Evolutionary conservation across 108 stramenopile genomes (phyloP), one percentile per base, ranked within the genome.

Genomic region (Thalassiosira profunda): DNA sequence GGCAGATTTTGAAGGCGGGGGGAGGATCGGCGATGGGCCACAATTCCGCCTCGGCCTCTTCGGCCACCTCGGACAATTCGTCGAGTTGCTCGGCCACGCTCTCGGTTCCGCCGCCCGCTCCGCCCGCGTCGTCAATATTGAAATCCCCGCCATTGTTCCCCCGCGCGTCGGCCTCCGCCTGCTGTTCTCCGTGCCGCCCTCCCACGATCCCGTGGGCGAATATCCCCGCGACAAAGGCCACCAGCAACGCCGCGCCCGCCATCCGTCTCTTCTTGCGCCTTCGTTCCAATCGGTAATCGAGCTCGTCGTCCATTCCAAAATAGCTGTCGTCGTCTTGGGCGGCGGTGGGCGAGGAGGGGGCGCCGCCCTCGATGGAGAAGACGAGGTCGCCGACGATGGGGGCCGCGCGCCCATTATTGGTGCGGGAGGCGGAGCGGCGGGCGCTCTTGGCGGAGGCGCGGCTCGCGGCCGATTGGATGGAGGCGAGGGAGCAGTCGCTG

Each of bases 11-110:
- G 20, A 53, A 53, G 23, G 0, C 5, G n/a, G 51, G 24, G n/a
- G n/a, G n/a, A n/a, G 51, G 51, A n/a, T 20, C 4, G n/a, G 51
- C 51, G 20, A 28, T 53, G n/a, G n/a, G 51, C 51, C 51, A 53
- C n/a, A 53, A 25, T 28, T 20, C 18, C 24, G n/a, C 51, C 20
- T 20, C 24, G 20, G 51, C 51, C 51, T 26, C 51, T 7, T 53
- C 20, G n/a, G 21, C 51, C 20, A 56, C 18, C 9, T 56, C 54
- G 29, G 24, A 14, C 14, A 40, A 11, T 40, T 40, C 38, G 11
- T 49, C 48, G 18, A 12, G n/a, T 8, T n/a, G 8, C 20, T 49
- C n/a, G 15, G 48, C 48, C 8, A n/a, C n/a, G n/a, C 8, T 18
- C 48, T 49, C 48, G 9, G 9, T 18, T 8, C 10, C n/a, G n/a